A percentile compares a stretch with the other conserved stretches of the same genome.
phyloP scores from a whole-genome alignment of 1,284 basidiomycete genomes.

The Puccinia hordei region DNA sequence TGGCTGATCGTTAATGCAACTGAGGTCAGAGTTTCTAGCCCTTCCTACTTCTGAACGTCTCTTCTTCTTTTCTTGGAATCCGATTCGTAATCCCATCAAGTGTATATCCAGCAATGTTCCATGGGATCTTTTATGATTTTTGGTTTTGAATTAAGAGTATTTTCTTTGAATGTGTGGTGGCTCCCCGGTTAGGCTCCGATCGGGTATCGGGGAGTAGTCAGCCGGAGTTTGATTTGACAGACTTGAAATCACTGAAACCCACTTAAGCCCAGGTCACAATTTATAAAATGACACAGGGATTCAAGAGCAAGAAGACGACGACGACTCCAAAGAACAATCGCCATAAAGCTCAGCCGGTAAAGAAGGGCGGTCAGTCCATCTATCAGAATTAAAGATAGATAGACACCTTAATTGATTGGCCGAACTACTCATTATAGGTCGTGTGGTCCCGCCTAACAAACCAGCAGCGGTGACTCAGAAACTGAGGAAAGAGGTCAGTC shows the following conservation, averaged over 20 bases:
- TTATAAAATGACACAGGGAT: slow-evolving; percentile 40
- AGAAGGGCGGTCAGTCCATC: slow-evolving; percentile 40
- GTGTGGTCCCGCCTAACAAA: slow-evolving; percentile 40
- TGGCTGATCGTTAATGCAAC: too few relatives aligned
- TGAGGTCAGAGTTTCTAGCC: neutral
- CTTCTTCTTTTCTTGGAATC: neutral
- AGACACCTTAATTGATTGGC: neutral
- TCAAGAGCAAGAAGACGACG: slow-evolving; percentile 42
- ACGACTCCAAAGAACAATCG: slow-evolving; percentile 21
- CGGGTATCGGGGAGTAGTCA: too few relatives aligned
- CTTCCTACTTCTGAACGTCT: neutral
- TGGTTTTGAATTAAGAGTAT: too few relatives aligned
- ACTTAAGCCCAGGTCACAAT: too few relatives aligned
- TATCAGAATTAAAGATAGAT: neutral
- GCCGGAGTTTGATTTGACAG: too few relatives aligned
- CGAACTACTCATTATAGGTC: slow-evolving; percentile 8
- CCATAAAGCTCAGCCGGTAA: slow-evolving; percentile 33
- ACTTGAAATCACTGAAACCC: too few relatives aligned
- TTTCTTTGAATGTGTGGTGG: too few relatives aligned
- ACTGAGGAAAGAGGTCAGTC: slow-evolving; percentile 40
- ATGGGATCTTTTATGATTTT: too few relatives aligned
- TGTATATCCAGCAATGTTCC: neutral
- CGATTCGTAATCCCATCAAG: neutral
- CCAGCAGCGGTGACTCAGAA: slow-evolving; percentile 45
- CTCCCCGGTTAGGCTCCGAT: too few relatives aligned